Base-by-base conservation (phyloP, 441 rosid genomes). In the Euphorbia corollata region DNA sequence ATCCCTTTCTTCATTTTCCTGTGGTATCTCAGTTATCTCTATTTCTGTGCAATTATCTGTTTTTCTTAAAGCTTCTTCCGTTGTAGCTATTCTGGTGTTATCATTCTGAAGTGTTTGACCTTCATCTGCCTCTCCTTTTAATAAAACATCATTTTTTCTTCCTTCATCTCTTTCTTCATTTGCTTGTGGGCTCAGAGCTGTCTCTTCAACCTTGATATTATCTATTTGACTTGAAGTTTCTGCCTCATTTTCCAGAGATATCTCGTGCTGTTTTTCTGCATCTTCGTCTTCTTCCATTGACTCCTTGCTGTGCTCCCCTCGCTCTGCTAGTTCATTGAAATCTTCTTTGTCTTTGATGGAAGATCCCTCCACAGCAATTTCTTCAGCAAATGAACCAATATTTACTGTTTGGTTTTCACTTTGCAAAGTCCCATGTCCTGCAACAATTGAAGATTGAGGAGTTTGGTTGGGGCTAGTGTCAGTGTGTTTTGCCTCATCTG, bases 261-360 rank as follows among this genome's bases (percentile, higher is more conserved):
- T 47, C 27, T 3, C n/a, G 15, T 39, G n/a, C 53, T 19, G 11
- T 54, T 61, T 59, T 24, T 73, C 55, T 12, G 38, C 20, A 22
- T 74, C 77, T 57, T 75, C 69, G 73, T 72, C 71, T 41, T 23
- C 20, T 27, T 64, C 48, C 64, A 22, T 19, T 43, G 50, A 24
- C 70, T 69, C 70, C 65, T 59, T 54, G 20, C 4, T 22, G 8
- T 39, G 53, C 66, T 47, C 67, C 59, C 53, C 61, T 56, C 30
- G 23, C 66, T 70, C 74, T 56, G 22, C 32, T 63, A 47, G 32
- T 68, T 32, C 66, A 22, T 30, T 9, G 13, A 62, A 27, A 16
- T 20, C 16, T 12, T 15, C 67, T 5, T 48, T 43, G 20, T 61
- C 70, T 67, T 70, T 55, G 39, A 61, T 39, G 36, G 61, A 27